Evolutionary conservation across 306 rosid genomes (phyloP).

Genomic region (Ormosia emarginata): DNA sequence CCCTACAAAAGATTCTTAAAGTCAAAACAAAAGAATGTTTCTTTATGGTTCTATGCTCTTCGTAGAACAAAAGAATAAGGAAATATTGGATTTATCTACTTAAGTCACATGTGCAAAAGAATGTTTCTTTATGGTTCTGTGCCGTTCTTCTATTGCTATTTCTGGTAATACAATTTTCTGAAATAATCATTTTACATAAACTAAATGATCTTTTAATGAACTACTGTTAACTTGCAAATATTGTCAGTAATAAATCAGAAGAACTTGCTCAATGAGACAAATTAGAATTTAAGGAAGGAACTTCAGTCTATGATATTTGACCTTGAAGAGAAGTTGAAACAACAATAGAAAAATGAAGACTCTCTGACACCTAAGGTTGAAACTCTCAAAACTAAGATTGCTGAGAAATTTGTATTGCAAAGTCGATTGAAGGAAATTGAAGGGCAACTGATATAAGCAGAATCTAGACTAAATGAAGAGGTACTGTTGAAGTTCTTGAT

Average conservation of each 20-base stretch:
- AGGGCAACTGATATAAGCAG: constrained; percentile 52
- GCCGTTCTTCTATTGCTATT: background rate
- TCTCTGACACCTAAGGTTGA: constrained; percentile 58
- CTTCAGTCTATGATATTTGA: constrained; percentile 54
- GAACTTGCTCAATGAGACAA: constrained; percentile 64
- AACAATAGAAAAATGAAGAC: constrained; percentile 52
- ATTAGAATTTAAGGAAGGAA: constrained; percentile 66
- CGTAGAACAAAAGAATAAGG: no score
- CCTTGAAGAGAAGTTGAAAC: constrained; percentile 73
- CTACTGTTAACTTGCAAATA: constrained; percentile 49
- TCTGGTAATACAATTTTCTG: background rate
- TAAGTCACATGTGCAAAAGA: no score
- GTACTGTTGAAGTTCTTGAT: constrained; percentile 32
- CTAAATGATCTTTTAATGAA: constrained; percentile 4
- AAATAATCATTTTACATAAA: background rate
- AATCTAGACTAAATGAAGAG: constrained; percentile 67
- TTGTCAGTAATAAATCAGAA: constrained; percentile 73
- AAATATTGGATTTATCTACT: no score
- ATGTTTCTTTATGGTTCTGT: no score
- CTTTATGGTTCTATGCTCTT: no score
- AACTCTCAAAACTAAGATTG: constrained; percentile 55
- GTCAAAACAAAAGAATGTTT: no score
- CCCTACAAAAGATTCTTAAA: no score
- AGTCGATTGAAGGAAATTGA: constrained; percentile 56
- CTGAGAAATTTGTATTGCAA: constrained; percentile 62